Percentiles rank a stretch among this genome's conserved stretches.
Conservation (phyloP, 2,329 filamentous ascomycete genomes). For the Epichloe gansuensis region DNA sequence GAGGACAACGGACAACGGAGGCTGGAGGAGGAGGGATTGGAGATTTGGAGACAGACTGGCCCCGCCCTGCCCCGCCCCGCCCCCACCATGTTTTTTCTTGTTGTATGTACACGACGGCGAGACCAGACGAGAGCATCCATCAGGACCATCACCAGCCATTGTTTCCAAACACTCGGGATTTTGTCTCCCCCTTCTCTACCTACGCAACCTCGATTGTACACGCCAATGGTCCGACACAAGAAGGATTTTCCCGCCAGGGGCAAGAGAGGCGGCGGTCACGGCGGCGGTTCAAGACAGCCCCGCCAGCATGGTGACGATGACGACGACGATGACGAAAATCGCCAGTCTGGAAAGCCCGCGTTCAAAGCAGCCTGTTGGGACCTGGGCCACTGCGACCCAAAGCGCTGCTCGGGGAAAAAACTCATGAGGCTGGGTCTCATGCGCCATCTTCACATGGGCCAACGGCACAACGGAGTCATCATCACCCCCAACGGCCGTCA, state of each 20-base stretch:
- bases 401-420: constrained; percentile 89
- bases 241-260: constrained; percentile 68
- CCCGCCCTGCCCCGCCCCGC: not conserved
- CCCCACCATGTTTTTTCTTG: not conserved
- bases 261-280: constrained; percentile 51
- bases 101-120: not conserved
- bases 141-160: too few species aligned
- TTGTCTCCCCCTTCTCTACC: too few species aligned
- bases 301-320: constrained; percentile 32
- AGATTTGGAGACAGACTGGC: too few species aligned
- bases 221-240: constrained; percentile 97
- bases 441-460: constrained; percentile 82
- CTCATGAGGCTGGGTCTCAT: constrained; percentile 87
- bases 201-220: constrained; percentile 24
- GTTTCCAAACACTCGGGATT: too few species aligned
- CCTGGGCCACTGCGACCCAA: constrained; percentile 92
- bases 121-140: too few species aligned
- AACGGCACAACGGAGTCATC: constrained; percentile 83
- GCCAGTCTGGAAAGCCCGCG: constrained; percentile 27
- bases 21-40: too few species aligned
- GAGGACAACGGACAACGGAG: too few species aligned
- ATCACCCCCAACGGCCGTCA: constrained; percentile 90
- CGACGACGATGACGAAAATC: constrained; percentile 16
- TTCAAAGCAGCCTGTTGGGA: constrained; percentile 99
- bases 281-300: constrained; percentile 23